These are phyloP conservation scores for Orbilia blumenaviensis DNA, from an alignment of 2,329 filamentous ascomycete species.

Conservation along the genomic window DNA sequence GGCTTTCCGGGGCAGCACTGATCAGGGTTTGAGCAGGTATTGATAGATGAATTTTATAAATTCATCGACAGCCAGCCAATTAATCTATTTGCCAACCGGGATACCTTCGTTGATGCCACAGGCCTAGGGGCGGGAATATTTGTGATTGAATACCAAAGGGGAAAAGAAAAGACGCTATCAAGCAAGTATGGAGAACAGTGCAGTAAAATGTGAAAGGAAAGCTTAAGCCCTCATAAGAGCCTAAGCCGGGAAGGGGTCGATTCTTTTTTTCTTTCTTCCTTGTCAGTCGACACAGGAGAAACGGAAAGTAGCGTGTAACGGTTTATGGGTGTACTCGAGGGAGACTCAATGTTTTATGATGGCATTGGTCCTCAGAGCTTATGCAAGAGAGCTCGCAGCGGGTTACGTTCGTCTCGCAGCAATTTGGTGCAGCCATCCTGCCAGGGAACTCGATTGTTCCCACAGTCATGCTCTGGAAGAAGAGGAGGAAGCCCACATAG, in stretches of 20 bases:
- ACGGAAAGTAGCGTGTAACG: constrained; percentile 49
- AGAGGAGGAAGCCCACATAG: constrained; percentile 33
- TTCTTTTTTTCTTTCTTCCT: constrained; percentile 23
- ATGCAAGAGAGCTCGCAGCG: constrained; percentile 51
- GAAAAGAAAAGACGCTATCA: not conserved
- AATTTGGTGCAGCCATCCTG: constrained; percentile 43
- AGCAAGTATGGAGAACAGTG: constrained; percentile 21
- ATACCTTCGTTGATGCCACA: not conserved
- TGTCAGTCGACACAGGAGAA: constrained; percentile 34
- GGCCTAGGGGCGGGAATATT: not conserved
- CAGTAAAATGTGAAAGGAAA: constrained; percentile 19
- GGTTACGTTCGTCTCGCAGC: constrained; percentile 45
- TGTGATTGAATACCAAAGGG: constrained; percentile 1
- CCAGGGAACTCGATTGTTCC: constrained; percentile 44
- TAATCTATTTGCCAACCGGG: not conserved
- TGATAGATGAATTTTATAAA: constrained; percentile 1
- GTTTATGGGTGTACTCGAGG: constrained; percentile 49
- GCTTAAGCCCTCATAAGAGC: constrained; percentile 32
- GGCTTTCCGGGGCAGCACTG: constrained; percentile 35
- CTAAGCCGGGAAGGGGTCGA: constrained; percentile 9
- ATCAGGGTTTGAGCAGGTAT: constrained; percentile 14
- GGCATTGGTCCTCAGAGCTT: constrained; percentile 40
- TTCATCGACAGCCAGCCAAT: not conserved
- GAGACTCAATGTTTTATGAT: constrained; percentile 43
- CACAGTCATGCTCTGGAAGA: constrained; percentile 29